Evolutionary conservation across 2,329 filamentous ascomycete genomes (phyloP).

Genomic region (Trichophaea hybrida): DNA sequence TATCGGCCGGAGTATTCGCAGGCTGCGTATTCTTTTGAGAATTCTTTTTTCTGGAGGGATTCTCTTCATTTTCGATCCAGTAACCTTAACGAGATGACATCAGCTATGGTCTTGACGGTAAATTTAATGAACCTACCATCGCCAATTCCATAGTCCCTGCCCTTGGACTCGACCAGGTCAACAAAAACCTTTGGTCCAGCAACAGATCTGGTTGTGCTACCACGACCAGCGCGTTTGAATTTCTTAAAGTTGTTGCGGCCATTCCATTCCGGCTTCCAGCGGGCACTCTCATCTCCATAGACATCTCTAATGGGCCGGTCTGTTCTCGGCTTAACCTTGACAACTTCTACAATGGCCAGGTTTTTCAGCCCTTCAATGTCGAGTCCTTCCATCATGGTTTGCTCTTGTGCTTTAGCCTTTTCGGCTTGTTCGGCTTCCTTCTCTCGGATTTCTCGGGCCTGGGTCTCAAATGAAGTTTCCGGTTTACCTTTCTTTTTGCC

Average conservation of each 20-base stretch:
- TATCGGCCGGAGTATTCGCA: not conserved
- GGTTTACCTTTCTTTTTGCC: not conserved
- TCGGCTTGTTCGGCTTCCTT: slow-evolving; percentile 34
- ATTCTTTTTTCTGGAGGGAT: not conserved
- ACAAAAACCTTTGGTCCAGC: slow-evolving; percentile 44
- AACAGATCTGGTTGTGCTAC: slow-evolving; percentile 31
- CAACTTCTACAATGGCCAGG: slow-evolving; percentile 62
- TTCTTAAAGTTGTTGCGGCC: slow-evolving; percentile 92
- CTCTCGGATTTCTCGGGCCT: slow-evolving; percentile 30
- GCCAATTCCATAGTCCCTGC: slow-evolving; percentile 44
- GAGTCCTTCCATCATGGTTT: slow-evolving; percentile 49
- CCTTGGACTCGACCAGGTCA: slow-evolving; percentile 45
- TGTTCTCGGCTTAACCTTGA: slow-evolving; percentile 43
- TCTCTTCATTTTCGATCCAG: slow-evolving; percentile 11
- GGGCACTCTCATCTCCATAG: slow-evolving; percentile 37
- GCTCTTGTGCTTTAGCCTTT: slow-evolving; percentile 29
- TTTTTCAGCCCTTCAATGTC: slow-evolving; percentile 59
- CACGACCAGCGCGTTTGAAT: slow-evolving; percentile 46
- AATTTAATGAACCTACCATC: slow-evolving; percentile 31
- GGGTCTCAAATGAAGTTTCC: not conserved
- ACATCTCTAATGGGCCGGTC: slow-evolving; percentile 15
- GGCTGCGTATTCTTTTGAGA: not conserved
- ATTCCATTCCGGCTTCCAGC: slow-evolving; percentile 85
- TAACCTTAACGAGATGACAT: slow-evolving; percentile 8
- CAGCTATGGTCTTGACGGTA: slow-evolving; percentile 2